Percentiles rank a stretch among this genome's conserved stretches.
Conservation (phyloP, 169 alveolate species). For the Eimeria falciformis region DNA sequence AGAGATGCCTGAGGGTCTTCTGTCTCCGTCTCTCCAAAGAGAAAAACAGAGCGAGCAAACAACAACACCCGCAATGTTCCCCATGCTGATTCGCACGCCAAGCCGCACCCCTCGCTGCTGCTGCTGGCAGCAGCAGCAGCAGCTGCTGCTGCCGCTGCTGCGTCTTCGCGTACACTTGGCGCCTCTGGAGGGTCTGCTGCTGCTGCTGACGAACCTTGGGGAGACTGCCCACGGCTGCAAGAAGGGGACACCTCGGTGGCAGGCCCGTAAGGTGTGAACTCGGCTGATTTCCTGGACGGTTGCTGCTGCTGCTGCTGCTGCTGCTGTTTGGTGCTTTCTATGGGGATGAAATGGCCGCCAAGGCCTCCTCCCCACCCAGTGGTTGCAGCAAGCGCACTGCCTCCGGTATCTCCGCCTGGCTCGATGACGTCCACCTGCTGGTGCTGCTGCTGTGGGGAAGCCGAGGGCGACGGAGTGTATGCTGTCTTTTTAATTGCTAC, state of each 20-base stretch:
- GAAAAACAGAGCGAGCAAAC: constrained; percentile 3
- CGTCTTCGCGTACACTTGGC: background rate
- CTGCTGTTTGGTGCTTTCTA: background rate
- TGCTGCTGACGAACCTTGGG: background rate
- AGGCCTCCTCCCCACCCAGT: constrained; percentile 21
- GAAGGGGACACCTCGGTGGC: background rate
- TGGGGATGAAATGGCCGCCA: constrained; percentile 9
- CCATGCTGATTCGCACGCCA: background rate
- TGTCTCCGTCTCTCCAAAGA: background rate
- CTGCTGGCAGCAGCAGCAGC: constrained; percentile 17
- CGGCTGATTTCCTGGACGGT: no score
- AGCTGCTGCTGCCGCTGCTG: background rate
- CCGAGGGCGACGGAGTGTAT: background rate
- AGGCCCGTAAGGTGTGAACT: background rate
- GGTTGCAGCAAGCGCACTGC: background rate
- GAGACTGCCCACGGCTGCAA: background rate
- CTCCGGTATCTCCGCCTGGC: background rate
- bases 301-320: constrained; percentile 38
- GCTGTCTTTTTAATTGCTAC: constrained; percentile 1
- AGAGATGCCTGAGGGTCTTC: background rate
- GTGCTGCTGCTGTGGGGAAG: background rate
- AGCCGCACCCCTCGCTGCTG: background rate
- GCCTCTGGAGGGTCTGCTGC: background rate
- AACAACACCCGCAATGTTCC: background rate
- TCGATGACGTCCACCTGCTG: constrained; percentile 1